Evolutionary conservation across 192 early-diverging fungal genomes (phyloP), one percentile per base, ranked within the genome.

Genomic region (Diversispora eburnea): DNA sequence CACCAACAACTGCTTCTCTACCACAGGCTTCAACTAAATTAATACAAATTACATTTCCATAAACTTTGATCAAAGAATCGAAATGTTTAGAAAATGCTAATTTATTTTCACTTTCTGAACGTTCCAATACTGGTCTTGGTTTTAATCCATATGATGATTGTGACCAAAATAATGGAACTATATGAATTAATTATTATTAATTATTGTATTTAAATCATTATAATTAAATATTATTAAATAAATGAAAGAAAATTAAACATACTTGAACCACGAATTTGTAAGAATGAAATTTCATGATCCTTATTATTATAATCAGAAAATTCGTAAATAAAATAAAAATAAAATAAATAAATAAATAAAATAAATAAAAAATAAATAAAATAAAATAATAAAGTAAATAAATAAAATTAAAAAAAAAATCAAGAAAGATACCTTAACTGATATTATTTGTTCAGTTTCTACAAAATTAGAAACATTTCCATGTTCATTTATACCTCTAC

Each of bases 381-480:
- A 66, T 66, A 17, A 42, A 22, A 19, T 22, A 22, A 67, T 67
- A 46, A 10, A 10, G n/a, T n/a, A 47, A 7, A 51, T 52, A 22
- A 22, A 8, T 10, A 17, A 64, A 49, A 49, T 69, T 69, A 33
- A 25, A 20, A n/a, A 1, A 33, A 33, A 33, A 33, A 33, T 33
- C 0, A 33, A 33, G 25, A 33, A 33, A 1, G 25, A 33, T 77
- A 82, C 81, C 72, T 86, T 83, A n/a, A 88, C 80, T 12, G 85
- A 76, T 4, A 97, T 77, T 22, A 98, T 81, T 81, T 97, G 95
- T 77, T 99, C 96, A 3, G 95, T 98, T 78, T 99, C 97, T 0
- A 98, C 96, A 87, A 90, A 98, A 84, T 99, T 99, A 43, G 97
- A 91, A 3, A 94, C 92, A 70, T 92, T 79, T 3, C 96, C 97